phyloP scores from a whole-genome alignment of 78 protist species.

The Capsaspora owczarzaki region DNA sequence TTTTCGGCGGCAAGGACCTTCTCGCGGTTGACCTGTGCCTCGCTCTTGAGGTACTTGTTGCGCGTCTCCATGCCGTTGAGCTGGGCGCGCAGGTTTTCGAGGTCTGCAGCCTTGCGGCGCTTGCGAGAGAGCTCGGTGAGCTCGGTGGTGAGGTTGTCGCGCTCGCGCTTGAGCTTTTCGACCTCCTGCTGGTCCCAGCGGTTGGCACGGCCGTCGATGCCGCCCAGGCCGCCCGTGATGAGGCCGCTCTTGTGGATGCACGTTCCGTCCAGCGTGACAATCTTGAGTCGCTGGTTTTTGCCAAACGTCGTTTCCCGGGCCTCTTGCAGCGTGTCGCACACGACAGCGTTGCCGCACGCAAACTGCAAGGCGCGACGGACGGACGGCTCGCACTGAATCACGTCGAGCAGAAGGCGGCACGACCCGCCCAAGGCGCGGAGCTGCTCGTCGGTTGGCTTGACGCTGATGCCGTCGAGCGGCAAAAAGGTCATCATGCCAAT shows the following conservation, averaged over 20 bases:
- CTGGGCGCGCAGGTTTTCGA: background rate
- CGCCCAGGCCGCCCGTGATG: conserved; percentile 9
- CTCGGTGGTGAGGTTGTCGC: background rate
- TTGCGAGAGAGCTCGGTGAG: background rate
- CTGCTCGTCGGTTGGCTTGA: conserved; percentile 53
- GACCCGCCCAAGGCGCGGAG: conserved; percentile 8
- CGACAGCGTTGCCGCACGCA: conserved; percentile 81
- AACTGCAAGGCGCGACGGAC: conserved; percentile 65
- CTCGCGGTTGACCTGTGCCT: background rate
- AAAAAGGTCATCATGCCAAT: conserved; percentile 72
- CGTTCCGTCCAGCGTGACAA: conserved; percentile 85
- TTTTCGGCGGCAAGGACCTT: background rate
- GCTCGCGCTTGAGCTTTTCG: background rate
- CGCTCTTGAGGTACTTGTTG: background rate
- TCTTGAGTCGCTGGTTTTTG: conserved; percentile 1
- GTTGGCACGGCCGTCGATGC: conserved; percentile 18
- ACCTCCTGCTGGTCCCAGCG: conserved; percentile 34
- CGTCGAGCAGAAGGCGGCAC: conserved; percentile 4
- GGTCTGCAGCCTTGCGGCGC: background rate
- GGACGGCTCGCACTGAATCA: conserved; percentile 8
- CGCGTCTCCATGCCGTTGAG: background rate
- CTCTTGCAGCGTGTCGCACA: conserved; percentile 72
- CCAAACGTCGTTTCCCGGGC: conserved; percentile 63
- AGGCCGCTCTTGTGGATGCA: conserved; percentile 73
- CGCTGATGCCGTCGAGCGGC: conserved; percentile 70